Percentiles rank a stretch among this genome's conserved stretches.
Conservation (phyloP, 75 land plant genomes). For the Adiantum capillusveneris region DNA sequence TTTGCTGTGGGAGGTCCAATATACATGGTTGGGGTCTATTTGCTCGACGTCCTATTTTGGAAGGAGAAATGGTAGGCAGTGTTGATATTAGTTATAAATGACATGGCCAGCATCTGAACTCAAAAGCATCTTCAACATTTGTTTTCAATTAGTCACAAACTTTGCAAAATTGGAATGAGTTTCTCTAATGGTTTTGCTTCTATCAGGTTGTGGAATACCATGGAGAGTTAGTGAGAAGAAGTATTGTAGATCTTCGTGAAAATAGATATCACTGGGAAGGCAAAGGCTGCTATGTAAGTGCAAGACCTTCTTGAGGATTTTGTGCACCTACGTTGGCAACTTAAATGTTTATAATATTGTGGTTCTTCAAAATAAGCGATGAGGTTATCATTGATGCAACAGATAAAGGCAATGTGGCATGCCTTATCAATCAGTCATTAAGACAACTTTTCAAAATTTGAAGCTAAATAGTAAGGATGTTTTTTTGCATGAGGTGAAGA, state of each 20-base stretch:
- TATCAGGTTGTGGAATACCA: constrained; percentile 72
- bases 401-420: constrained; percentile 8
- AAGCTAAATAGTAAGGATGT: no score
- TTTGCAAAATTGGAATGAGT: neutral
- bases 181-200: neutral
- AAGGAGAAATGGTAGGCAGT: constrained; percentile 73
- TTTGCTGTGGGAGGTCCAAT: constrained; percentile 84
- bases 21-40: constrained; percentile 95
- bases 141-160: neutral
- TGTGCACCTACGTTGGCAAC: no score
- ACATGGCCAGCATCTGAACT: neutral
- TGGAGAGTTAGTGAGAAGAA: constrained; percentile 84
- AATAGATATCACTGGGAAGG: constrained; percentile 56
- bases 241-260: constrained; percentile 91
- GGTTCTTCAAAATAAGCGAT: constrained; percentile 15
- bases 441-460: no score
- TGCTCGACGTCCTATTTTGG: constrained; percentile 70
- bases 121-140: neutral
- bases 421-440: constrained; percentile 19
- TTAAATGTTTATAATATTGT: constrained; percentile 3
- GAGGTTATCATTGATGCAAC: constrained; percentile 20
- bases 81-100: neutral
- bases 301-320: no score
- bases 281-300: constrained; percentile 84
- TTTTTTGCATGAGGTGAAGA: no score